Conservation (phyloP, 2,329 filamentous ascomycete genomes). For the Phialemonium atrogriseum region DNA sequence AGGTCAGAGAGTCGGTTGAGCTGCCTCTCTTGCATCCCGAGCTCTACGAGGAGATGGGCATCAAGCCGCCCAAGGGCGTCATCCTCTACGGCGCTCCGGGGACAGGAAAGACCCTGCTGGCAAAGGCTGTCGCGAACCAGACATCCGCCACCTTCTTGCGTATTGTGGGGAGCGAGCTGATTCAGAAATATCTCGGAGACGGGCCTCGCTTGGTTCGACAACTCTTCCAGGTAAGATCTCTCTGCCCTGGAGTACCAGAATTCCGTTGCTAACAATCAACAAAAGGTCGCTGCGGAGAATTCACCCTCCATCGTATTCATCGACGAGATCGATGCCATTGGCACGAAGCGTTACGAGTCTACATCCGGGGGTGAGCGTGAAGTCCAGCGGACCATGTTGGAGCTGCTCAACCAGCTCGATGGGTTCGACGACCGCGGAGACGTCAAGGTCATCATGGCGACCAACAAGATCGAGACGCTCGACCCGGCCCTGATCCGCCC, state of each 20-base stretch:
- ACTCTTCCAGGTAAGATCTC: conserved; percentile 64
- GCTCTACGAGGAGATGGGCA: conserved; percentile 99
- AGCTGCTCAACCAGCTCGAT: conserved; percentile 95
- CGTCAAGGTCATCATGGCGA: conserved; percentile 99
- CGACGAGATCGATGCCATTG: conserved; percentile 97
- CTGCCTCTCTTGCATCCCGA: conserved; percentile 90
- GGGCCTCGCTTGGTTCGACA: conserved; percentile 91
- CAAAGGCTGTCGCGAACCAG: conserved; percentile 96
- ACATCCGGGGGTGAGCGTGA: conserved; percentile 95
- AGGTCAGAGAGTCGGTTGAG: conserved; percentile 95
- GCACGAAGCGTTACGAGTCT: conserved; percentile 97
- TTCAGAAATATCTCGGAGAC: conserved; percentile 97
- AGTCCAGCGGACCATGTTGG: conserved; percentile 96
- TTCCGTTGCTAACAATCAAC: conserved; percentile 12
- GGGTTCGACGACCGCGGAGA: conserved; percentile 98
- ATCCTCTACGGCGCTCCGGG: conserved; percentile 96
- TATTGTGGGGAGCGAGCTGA: conserved; percentile 93
- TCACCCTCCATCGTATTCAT: conserved; percentile 98
- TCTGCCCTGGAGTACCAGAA: neutral
- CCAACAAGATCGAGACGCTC: conserved; percentile 98
- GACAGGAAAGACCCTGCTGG: conserved; percentile 91
- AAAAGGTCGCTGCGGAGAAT: conserved; percentile 83
- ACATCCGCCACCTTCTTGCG: conserved; percentile 98
- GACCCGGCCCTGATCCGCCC: conserved; percentile 94
- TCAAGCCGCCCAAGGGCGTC: conserved; percentile 98